Evolutionary conservation across 106 monocot species (phyloP).

Genomic region (Cymbidium sinense): DNA sequence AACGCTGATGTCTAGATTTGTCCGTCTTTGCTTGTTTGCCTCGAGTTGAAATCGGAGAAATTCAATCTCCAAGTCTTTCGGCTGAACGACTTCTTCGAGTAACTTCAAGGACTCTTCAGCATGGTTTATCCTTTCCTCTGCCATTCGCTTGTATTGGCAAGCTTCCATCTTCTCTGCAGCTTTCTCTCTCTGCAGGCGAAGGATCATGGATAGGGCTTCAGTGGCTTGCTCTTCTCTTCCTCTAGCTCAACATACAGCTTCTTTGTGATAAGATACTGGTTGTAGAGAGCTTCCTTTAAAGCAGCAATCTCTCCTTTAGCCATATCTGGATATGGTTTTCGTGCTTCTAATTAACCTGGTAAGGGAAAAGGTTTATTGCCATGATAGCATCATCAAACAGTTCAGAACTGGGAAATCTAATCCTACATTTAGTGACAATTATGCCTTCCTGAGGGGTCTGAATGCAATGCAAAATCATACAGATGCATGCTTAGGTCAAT

Average conservation of each 20-base stretch:
- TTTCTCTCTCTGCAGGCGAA: slow-evolving; percentile 76
- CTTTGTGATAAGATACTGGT: slow-evolving; percentile 43
- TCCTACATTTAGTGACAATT: not conserved
- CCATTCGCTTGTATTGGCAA: slow-evolving; percentile 75
- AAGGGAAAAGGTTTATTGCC: not conserved
- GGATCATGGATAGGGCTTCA: slow-evolving; percentile 81
- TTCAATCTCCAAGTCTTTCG: slow-evolving; percentile 72
- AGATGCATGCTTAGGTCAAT: no score
- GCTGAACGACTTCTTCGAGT: slow-evolving; percentile 57
- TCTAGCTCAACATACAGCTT: slow-evolving; percentile 63
- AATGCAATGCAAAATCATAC: no score
- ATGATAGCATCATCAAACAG: not conserved
- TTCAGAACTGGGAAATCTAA: not conserved
- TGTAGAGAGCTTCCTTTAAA: slow-evolving; percentile 52
- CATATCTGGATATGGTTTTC: slow-evolving; percentile 18
- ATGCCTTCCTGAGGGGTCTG: no score
- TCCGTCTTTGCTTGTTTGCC: slow-evolving; percentile 29
- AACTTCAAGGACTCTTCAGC: slow-evolving; percentile 38
- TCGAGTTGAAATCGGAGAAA: slow-evolving; percentile 39
- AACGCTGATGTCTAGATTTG: slow-evolving; percentile 10
- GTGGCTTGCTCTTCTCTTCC: slow-evolving; percentile 75
- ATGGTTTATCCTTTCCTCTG: slow-evolving; percentile 70
- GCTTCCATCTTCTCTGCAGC: slow-evolving; percentile 83
- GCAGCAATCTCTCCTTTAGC: slow-evolving; percentile 29
- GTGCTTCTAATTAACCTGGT: not conserved